phyloP scores from a whole-genome alignment of 2,329 filamentous ascomycete species.

The Phialophora chinensis region DNA sequence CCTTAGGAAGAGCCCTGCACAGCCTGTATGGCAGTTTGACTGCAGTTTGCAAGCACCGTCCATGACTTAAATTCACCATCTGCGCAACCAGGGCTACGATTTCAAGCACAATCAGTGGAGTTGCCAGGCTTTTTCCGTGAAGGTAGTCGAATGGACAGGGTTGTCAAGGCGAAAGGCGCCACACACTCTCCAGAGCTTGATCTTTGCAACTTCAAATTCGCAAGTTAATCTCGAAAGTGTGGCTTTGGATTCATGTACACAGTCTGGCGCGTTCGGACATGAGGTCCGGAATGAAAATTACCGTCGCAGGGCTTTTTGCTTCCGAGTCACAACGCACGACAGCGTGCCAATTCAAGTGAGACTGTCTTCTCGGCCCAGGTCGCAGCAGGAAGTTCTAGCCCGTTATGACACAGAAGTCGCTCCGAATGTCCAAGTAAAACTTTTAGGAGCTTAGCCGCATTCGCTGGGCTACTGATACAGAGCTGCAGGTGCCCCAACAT shows the following conservation, averaged over 20 bases:
- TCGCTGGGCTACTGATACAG: background rate
- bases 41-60: background rate
- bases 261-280: too few species aligned
- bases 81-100: background rate
- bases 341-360: background rate
- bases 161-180: background rate
- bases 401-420: background rate
- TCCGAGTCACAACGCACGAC: background rate
- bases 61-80: background rate
- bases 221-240: background rate
- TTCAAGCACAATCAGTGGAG: background rate
- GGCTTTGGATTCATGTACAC: background rate
- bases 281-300: background rate
- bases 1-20: slow-evolving; percentile 1
- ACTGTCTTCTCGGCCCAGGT: background rate
- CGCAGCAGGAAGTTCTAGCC: background rate
- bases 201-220: background rate
- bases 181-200: background rate
- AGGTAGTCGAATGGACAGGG: background rate
- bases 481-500: background rate
- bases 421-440: too few species aligned
- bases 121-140: background rate
- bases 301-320: background rate
- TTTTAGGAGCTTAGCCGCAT: background rate
- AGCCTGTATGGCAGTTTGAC: background rate